phyloP scores from a whole-genome alignment of 495 filamentous ascomycete genomes.

The Penicillium lividum region DNA sequence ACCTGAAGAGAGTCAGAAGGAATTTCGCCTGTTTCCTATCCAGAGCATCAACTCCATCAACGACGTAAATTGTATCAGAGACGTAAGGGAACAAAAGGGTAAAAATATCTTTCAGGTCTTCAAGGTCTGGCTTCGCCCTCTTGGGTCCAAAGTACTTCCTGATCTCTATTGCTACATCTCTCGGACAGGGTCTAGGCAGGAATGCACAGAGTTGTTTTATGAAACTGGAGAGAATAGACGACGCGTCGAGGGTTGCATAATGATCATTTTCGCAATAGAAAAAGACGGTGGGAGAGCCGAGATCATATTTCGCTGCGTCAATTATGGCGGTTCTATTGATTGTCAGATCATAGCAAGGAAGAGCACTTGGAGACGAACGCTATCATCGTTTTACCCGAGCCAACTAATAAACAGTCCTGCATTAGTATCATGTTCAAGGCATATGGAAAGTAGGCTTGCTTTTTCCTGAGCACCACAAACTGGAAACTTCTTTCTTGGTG shows the following conservation, averaged over 20 bases:
- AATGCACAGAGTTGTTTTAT: neutral
- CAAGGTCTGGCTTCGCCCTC: conserved; percentile 17
- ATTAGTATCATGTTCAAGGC: conserved; percentile 9
- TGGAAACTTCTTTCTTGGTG: conserved; percentile 8
- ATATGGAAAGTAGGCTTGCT: conserved; percentile 16
- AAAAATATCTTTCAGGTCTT: conserved; percentile 22
- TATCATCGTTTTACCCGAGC: conserved; percentile 30
- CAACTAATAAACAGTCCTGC: conserved; percentile 19
- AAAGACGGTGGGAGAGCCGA: neutral
- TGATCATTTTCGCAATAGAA: neutral
- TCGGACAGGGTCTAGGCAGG: neutral
- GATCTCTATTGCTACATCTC: neutral
- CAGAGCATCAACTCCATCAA: neutral
- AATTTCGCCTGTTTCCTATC: neutral
- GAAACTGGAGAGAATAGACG: neutral
- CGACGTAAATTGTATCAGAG: neutral
- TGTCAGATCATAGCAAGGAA: neutral
- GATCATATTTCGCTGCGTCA: neutral
- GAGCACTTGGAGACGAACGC: conserved; percentile 17
- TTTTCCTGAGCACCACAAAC: conserved; percentile 31
- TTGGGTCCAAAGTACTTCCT: conserved; percentile 14
- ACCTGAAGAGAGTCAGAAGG: neutral
- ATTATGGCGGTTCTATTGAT: neutral
- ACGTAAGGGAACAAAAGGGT: conserved; percentile 10
- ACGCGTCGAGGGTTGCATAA: neutral